Base-by-base conservation (phyloP, 2,329 filamentous ascomycete genomes). In the Botrytis tulipae region DNA sequence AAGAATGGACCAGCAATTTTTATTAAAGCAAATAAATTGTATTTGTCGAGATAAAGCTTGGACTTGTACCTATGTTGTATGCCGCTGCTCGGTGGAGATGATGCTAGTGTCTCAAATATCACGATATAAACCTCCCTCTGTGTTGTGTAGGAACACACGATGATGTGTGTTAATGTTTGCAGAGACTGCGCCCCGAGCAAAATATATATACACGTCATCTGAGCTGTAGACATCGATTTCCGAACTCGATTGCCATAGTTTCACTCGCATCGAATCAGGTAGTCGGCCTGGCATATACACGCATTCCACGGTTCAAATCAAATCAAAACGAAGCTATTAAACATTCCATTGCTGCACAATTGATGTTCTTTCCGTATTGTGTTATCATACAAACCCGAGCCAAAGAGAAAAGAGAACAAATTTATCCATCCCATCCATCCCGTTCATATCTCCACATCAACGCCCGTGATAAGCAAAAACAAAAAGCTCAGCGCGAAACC, bases 331-430 rank as follows among this genome's bases (percentile, higher is more conserved):
- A 32, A 25, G 6, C 22, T 6, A 18, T 32, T 12, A 69, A 57
- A 42, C n/a, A 42, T 42, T 42, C 10, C 7, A 42, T 42, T 69
- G 37, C 32, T 9, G 37, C n/a, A 48, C 14, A 16, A 18, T 5
- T 32, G 18, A 57, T 42, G 18, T 42, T 51, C 3, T 57, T 32
- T 57, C n/a, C 37, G 32, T 42, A 14, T n/a, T 69, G 12, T 16
- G 18, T 57, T 57, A 69, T 69, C 66, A 69, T 57, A 57, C 48
- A 69, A 57, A 4, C 6, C 16, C 9, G 10, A 69, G 66, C 66
- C 66, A 68, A 68, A 68, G 66, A 68, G 35, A 57, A 42, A 25
- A 42, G 5, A 44, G n/a, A 63, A 44, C 25, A 42, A 42, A 42
- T 57, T 37, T 57, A 57, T n/a, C 66, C 66, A 42, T 42, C n/a